phyloP scores from a whole-genome alignment of 768 basidiomycete genomes.

The Suillus alpinus region DNA sequence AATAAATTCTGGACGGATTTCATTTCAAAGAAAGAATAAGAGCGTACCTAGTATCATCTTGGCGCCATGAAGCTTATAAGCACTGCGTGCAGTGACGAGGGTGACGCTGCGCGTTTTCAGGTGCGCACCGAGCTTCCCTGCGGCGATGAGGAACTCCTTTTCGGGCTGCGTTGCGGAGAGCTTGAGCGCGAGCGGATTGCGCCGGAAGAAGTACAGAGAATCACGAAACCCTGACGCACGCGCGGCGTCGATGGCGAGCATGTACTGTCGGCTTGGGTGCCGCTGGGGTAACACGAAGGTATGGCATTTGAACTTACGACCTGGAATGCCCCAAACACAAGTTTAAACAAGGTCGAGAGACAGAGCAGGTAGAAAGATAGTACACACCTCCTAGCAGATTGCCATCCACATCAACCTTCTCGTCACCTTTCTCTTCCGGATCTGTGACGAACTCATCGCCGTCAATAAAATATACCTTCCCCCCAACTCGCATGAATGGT shows the following conservation, averaged over 20 bases:
- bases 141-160: conserved; percentile 88
- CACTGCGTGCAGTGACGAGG: conserved; percentile 87
- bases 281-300: conserved; percentile 88
- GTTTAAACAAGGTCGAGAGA: not conserved
- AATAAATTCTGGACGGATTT: not conserved
- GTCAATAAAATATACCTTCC: conserved; percentile 72
- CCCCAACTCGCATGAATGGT: conserved; percentile 72
- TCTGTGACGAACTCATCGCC: conserved; percentile 87
- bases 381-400: conserved; percentile 78
- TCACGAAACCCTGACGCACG: conserved; percentile 95
- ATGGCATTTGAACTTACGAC: conserved; percentile 81
- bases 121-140: conserved; percentile 85
- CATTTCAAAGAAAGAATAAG: not conserved
- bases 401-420: conserved; percentile 87
- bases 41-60: conserved; percentile 81
- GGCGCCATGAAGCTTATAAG: conserved; percentile 91
- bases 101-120: conserved; percentile 91
- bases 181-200: conserved; percentile 88
- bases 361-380: conserved; percentile 1
- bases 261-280: conserved; percentile 81
- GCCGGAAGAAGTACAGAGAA: conserved; percentile 96
- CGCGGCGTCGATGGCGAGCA: conserved; percentile 97
- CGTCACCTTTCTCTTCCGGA: conserved; percentile 82
- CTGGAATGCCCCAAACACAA: conserved; percentile 36
- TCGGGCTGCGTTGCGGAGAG: conserved; percentile 86